Conservation (phyloP, 2,329 filamentous ascomycete genomes). For the Calonectria crousiana region DNA sequence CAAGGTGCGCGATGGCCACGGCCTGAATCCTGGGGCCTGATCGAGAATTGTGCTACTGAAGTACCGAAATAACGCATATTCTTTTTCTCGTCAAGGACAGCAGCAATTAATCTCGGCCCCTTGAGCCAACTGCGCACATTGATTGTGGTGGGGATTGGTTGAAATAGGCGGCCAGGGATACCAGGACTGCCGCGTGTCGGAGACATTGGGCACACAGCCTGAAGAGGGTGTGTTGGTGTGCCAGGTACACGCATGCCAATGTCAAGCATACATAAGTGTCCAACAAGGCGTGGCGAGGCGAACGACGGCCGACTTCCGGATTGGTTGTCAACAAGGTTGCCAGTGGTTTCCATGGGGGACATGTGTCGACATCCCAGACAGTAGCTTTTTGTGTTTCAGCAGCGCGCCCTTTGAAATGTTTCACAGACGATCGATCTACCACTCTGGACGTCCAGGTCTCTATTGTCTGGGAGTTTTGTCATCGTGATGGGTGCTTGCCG, state of each 20-base stretch:
- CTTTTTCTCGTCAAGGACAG: not conserved
- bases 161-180: not conserved
- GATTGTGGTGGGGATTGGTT: not conserved
- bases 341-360: not conserved
- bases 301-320: not conserved
- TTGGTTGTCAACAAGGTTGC: not conserved
- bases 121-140: not conserved
- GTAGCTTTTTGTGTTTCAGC: not conserved
- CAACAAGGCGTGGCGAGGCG: not conserved
- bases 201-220: not conserved
- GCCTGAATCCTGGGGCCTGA: not conserved
- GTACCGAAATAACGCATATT: not conserved
- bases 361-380: not conserved
- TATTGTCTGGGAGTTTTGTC: not conserved
- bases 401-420: not conserved
- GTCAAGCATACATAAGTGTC: not conserved
- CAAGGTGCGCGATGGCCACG: not conserved
- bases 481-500: not conserved
- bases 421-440: not conserved
- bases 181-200: not conserved
- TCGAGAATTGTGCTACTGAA: not conserved
- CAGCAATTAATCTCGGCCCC: not conserved
- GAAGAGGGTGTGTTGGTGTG: conserved; percentile 4
- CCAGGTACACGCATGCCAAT: not conserved
- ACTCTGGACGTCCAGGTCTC: not conserved